Percentiles rank a stretch among this genome's conserved stretches.
These are phyloP conservation scores for Orobanche coerulescens DNA, from an alignment of 257 asterid genomes.

Conservation along the genomic window DNA sequence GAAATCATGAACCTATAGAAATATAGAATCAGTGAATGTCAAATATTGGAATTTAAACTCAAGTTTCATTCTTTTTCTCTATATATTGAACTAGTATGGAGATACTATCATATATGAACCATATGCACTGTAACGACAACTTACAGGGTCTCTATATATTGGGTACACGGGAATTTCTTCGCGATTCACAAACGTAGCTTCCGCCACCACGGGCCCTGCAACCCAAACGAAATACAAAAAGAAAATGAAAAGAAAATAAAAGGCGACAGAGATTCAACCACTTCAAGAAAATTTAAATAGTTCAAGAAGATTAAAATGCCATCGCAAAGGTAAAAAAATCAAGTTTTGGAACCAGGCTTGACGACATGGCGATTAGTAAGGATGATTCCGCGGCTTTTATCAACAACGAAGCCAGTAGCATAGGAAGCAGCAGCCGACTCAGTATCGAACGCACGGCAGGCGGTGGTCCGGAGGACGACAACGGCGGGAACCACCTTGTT, in stretches of 20 bases:
- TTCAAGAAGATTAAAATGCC: background rate
- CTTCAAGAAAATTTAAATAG: background rate
- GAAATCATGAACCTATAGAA: conserved; percentile 81
- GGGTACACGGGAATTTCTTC: conserved; percentile 92
- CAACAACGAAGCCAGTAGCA: conserved; percentile 91
- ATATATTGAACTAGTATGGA: no score
- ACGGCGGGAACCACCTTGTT: conserved; percentile 88
- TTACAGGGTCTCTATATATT: conserved; percentile 91
- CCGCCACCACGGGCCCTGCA: conserved; percentile 96
- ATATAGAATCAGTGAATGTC: conserved; percentile 18
- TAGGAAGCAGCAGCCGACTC: conserved; percentile 90
- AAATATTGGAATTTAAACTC: conserved; percentile 4
- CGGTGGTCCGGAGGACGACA: conserved; percentile 88
- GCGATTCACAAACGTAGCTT: conserved; percentile 91
- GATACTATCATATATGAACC: conserved; percentile 14
- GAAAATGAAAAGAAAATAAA: background rate
- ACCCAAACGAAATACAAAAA: background rate
- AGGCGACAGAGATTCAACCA: background rate
- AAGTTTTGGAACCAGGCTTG: conserved; percentile 55
- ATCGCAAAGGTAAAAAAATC: background rate
- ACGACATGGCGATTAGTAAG: conserved; percentile 96
- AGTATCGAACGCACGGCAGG: conserved; percentile 92
- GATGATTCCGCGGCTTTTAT: conserved; percentile 83
- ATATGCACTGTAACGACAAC: conserved; percentile 23
- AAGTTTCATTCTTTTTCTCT: conserved; percentile 4